Conservation (phyloP, 1,284 basidiomycete species). For the Apiotrichum sp. region DNA sequence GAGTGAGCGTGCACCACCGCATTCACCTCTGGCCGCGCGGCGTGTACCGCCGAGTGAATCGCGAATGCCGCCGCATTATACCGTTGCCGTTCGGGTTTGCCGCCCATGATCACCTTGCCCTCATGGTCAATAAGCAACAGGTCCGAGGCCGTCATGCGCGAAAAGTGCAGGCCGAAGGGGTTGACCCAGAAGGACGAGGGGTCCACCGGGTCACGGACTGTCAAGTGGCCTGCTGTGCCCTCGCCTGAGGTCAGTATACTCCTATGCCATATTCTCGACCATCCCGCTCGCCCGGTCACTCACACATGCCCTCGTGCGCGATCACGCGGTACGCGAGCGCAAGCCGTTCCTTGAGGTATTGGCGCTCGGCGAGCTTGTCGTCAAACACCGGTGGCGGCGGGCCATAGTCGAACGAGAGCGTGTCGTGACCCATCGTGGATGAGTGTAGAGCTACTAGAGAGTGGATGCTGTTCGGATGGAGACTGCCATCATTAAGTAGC, state of each 20-base stretch:
- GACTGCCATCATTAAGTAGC: no score
- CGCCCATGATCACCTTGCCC: slow-evolving; percentile 51
- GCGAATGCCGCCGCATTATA: slow-evolving; percentile 54
- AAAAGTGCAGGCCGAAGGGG: slow-evolving; percentile 43
- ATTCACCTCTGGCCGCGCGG: slow-evolving; percentile 57
- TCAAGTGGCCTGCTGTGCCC: slow-evolving; percentile 60
- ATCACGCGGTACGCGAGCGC: slow-evolving; percentile 37
- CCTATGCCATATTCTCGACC: no score
- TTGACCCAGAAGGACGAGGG: slow-evolving; percentile 43
- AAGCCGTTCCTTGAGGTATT: slow-evolving; percentile 54
- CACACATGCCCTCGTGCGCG: slow-evolving; percentile 52
- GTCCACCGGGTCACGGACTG: slow-evolving; percentile 55
- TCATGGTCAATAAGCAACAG: slow-evolving; percentile 51
- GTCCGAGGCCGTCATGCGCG: slow-evolving; percentile 51
- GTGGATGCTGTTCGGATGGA: no score
- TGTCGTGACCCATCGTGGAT: background rate
- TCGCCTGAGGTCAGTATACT: slow-evolving; percentile 45
- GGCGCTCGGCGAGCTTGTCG: slow-evolving; percentile 40
- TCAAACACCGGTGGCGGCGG: slow-evolving; percentile 17
- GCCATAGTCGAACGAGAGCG: slow-evolving; percentile 20
- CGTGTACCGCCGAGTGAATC: slow-evolving; percentile 57
- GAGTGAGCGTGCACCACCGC: slow-evolving; percentile 63
- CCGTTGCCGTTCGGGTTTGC: slow-evolving; percentile 43
- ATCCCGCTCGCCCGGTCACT: background rate
- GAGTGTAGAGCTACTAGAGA: no score